These are phyloP conservation scores for Ascochyta viciae-villosae DNA, from an alignment of 2,329 filamentous ascomycete species.

Conservation along the genomic window DNA sequence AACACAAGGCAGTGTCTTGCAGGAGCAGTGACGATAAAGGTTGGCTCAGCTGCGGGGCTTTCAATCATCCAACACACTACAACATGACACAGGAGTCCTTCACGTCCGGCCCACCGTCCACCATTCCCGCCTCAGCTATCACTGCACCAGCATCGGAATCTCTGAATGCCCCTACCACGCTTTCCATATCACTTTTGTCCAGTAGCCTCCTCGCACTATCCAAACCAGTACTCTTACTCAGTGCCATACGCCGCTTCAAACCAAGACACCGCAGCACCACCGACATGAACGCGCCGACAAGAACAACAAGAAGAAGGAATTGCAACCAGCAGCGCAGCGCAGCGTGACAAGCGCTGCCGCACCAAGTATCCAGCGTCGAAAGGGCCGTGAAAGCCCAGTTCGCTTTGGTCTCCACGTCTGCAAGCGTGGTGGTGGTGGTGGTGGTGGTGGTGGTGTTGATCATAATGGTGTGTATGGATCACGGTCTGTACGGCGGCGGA, in stretches of 20 bases:
- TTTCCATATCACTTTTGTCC: not conserved
- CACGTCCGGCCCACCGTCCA: slow-evolving; percentile 23
- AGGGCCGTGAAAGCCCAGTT: not conserved
- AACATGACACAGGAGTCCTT: slow-evolving; percentile 31
- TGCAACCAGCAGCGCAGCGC: slow-evolving; percentile 2
- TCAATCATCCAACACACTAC: slow-evolving; percentile 4
- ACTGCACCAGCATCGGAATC: not conserved
- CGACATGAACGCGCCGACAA: not conserved
- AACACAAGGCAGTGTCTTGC: not conserved
- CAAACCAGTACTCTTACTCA: not conserved
- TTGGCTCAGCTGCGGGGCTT: not conserved
- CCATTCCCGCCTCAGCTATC: not conserved
- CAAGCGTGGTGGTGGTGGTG: not conserved
- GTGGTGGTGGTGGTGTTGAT: not conserved
- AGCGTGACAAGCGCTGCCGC: not conserved
- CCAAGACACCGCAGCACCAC: not conserved
- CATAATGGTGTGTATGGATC: not conserved
- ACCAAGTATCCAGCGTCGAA: slow-evolving; percentile 2
- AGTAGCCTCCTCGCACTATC: not conserved
- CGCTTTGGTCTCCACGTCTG: not conserved
- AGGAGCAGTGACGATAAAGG: not conserved
- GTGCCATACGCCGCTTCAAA: not conserved
- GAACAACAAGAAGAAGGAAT: not conserved
- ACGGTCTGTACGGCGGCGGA: slow-evolving; percentile 11
- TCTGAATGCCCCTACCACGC: not conserved